A percentile compares a stretch with the other conserved stretches of the same genome.
phyloP scores from a whole-genome alignment of 2,329 filamentous ascomycete species.

The Pseudogymnoascus verrucosus region DNA sequence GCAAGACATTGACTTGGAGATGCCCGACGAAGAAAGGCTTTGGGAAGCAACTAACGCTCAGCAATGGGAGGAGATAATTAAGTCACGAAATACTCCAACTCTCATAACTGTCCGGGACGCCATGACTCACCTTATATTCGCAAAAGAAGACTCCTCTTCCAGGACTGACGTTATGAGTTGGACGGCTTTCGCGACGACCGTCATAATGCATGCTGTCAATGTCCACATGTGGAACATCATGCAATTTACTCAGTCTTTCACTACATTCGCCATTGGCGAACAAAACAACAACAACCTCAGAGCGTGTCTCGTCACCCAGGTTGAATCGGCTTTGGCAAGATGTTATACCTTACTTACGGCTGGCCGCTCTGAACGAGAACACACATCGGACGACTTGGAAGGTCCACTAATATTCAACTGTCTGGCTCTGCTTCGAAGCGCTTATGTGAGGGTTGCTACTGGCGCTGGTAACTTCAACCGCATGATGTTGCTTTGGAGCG shows the following conservation, averaged over 20 bases:
- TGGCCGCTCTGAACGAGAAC: neutral
- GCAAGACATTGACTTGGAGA: constrained; percentile 6
- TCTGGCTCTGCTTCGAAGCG: constrained; percentile 27
- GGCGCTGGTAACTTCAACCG: constrained; percentile 16
- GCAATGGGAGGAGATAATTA: neutral
- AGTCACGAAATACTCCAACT: neutral
- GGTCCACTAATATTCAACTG: constrained; percentile 27
- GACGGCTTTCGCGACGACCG: constrained; percentile 26
- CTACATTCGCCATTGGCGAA: constrained; percentile 15
- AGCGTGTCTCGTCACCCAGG: neutral
- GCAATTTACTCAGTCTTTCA: constrained; percentile 26
- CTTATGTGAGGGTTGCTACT: constrained; percentile 26
- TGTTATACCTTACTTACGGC: neutral
- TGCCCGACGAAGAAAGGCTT: neutral
- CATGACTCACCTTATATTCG: neutral
- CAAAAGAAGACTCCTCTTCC: neutral
- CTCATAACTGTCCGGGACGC: neutral
- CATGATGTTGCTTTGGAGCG: neutral
- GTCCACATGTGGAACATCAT: constrained; percentile 30
- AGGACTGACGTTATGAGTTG: neutral
- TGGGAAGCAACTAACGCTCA: neutral
- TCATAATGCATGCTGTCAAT: constrained; percentile 30
- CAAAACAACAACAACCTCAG: neutral
- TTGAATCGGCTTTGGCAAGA: constrained; percentile 1
- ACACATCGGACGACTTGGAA: constrained; percentile 10